Conservation (phyloP, 2,329 filamentous ascomycete species). For the Fusarium xyrophilum region DNA sequence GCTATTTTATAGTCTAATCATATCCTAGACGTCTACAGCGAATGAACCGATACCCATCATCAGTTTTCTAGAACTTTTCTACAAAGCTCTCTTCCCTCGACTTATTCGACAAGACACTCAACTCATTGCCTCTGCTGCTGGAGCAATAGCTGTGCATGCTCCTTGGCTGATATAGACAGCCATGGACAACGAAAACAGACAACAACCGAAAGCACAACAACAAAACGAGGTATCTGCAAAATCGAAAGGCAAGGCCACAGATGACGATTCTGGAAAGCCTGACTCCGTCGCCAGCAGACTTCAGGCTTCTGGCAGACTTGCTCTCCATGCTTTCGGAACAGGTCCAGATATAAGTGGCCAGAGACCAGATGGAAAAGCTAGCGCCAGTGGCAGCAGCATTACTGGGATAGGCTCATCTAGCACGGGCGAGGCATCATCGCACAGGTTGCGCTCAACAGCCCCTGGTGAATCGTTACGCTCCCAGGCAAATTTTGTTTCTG, state of each 20-base stretch:
- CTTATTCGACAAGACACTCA: neutral
- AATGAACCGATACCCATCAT: neutral
- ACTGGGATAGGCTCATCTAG: conserved; percentile 18
- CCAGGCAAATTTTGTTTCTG: conserved; percentile 31
- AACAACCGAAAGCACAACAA: neutral
- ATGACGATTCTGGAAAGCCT: conserved; percentile 19
- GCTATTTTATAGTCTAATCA: neutral
- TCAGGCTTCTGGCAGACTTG: conserved; percentile 40
- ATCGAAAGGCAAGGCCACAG: conserved; percentile 31
- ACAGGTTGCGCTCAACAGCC: conserved; percentile 23
- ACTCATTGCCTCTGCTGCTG: neutral
- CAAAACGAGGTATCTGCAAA: conserved; percentile 1
- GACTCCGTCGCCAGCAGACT: conserved; percentile 36
- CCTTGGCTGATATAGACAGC: neutral
- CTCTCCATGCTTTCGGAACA: conserved; percentile 37
- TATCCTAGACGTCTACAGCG: neutral
- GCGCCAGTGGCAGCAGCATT: conserved; percentile 17
- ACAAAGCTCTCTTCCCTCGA: neutral
- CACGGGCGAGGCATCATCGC: conserved; percentile 34
- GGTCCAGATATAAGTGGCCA: conserved; percentile 25
- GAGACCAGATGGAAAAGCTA: conserved; percentile 33
- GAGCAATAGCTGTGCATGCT: neutral
- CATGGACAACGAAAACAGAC: conserved; percentile 20
- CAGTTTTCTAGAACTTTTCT: neutral
- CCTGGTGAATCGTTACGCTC: conserved; percentile 26